Evolutionary conservation across 768 basidiomycete genomes (phyloP).

Genomic region (Boletus speciosus): DNA sequence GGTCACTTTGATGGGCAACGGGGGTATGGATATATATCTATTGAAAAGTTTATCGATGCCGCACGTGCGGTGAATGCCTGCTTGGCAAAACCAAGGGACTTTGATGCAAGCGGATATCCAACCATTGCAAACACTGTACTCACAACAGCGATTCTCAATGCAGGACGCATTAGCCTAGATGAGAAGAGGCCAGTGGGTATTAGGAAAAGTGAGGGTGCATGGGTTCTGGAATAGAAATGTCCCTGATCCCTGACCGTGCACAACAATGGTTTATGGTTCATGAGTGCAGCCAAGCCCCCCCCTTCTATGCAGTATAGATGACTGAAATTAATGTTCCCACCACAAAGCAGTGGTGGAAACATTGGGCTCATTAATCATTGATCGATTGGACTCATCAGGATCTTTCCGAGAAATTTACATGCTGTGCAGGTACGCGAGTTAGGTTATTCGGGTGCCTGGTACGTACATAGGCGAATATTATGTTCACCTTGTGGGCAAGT

Average conservation of each 20-base stretch:
- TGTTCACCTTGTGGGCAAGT: background rate
- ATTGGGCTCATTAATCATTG: no score
- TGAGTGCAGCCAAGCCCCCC: background rate
- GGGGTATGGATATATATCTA: slow-evolving; percentile 88
- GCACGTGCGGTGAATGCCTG: slow-evolving; percentile 76
- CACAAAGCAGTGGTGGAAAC: background rate
- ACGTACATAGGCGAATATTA: background rate
- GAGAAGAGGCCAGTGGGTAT: slow-evolving; percentile 84
- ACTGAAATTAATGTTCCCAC: background rate
- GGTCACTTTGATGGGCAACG: slow-evolving; percentile 94
- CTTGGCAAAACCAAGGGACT: slow-evolving; percentile 60
- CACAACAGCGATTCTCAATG: slow-evolving; percentile 85
- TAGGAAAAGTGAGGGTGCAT: slow-evolving; percentile 58
- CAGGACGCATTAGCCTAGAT: slow-evolving; percentile 85
- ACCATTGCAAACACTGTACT: slow-evolving; percentile 87
- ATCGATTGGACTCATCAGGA: background rate
- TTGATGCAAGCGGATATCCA: slow-evolving; percentile 76
- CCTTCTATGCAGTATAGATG: background rate
- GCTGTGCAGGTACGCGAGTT: background rate
- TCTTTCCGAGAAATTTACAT: background rate
- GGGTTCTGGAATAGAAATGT: slow-evolving; percentile 61
- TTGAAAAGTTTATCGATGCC: slow-evolving; percentile 90
- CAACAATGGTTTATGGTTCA: slow-evolving; percentile 13
- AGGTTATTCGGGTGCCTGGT: background rate
- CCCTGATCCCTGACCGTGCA: background rate